A percentile compares a stretch with the other conserved stretches of the same genome.
Evolutionary conservation across 208 protist genomes (phyloP).

Genomic region (Blastocrithidia nonstop): DNA sequence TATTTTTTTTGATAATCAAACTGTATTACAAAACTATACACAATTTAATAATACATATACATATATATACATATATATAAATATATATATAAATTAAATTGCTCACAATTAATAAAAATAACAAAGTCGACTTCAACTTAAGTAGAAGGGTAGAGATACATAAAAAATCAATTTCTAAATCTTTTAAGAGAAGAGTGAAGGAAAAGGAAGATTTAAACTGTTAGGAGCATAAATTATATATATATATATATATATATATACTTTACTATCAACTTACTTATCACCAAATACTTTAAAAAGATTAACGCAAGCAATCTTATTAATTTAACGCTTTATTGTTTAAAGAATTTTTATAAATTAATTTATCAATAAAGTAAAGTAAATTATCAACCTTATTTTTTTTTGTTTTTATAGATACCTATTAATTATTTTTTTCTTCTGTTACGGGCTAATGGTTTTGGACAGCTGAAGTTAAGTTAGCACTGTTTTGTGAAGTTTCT

Average conservation of each 20-base stretch:
- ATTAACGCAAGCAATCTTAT: neutral
- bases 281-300: neutral
- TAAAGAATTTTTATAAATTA: neutral
- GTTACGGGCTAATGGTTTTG: neutral
- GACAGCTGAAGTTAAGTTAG: neutral
- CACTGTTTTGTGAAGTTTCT: too few relatives aligned
- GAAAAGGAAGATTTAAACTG: neutral
- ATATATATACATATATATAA: conserved; percentile 2
- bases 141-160: neutral
- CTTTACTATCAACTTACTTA: neutral
- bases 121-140: neutral
- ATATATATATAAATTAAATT: neutral
- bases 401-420: neutral
- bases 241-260: too few relatives aligned
- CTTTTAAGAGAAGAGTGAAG: neutral
- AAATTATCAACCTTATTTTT: too few relatives aligned
- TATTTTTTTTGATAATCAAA: neutral
- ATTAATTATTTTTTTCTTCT: neutral
- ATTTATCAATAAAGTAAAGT: too few relatives aligned
- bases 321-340: neutral
- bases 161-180: neutral
- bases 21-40: neutral
- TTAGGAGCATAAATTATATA: too few relatives aligned
- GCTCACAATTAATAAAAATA: neutral
- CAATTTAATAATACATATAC: neutral